These are phyloP conservation scores for Leptodontidium sp. DNA, from an alignment of 2,329 filamentous ascomycete species.

Conservation along the genomic window DNA sequence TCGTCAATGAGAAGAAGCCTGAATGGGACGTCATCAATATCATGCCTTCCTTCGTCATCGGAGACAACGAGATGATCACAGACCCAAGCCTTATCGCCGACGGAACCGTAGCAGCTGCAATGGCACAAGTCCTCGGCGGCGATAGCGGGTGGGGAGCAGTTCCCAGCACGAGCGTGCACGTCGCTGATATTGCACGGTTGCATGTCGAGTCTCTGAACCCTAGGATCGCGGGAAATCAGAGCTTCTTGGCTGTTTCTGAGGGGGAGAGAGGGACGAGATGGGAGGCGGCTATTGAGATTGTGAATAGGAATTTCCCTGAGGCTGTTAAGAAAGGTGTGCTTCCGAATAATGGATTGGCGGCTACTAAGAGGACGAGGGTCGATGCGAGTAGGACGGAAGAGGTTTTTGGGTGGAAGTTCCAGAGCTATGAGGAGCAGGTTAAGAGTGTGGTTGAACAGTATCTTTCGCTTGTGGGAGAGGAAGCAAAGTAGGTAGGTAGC, in stretches of 20 bases:
- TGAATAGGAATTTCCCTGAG: conserved; percentile 45
- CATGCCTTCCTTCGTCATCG: conserved; percentile 39
- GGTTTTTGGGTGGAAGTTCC: conserved; percentile 47
- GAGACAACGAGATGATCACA: conserved; percentile 38
- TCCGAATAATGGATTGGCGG: conserved; percentile 30
- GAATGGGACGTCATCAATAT: conserved; percentile 41
- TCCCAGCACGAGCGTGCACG: conserved; percentile 37
- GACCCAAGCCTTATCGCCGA: conserved; percentile 32
- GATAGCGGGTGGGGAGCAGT: conserved; percentile 35
- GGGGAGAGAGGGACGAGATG: conserved; percentile 45
- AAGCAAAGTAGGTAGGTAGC: too few relatives aligned
- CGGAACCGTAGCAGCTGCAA: conserved; percentile 31
- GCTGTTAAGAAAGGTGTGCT: conserved; percentile 44
- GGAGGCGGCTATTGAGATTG: conserved; percentile 52
- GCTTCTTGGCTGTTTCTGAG: conserved; percentile 37
- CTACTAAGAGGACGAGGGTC: conserved; percentile 38
- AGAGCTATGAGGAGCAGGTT: conserved; percentile 48
- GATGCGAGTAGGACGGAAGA: conserved; percentile 46
- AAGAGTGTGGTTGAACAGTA: conserved; percentile 48
- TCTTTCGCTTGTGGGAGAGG: conserved; percentile 43
- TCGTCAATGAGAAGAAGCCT: conserved; percentile 36
- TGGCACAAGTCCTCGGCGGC: conserved; percentile 34
- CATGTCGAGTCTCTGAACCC: conserved; percentile 39
- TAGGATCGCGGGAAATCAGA: conserved; percentile 36
- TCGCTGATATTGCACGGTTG: conserved; percentile 36